Evolutionary conservation across 495 filamentous ascomycete genomes (phyloP), one percentile per base, ranked within the genome.

Genomic region (Parachaetomium inaequale): DNA sequence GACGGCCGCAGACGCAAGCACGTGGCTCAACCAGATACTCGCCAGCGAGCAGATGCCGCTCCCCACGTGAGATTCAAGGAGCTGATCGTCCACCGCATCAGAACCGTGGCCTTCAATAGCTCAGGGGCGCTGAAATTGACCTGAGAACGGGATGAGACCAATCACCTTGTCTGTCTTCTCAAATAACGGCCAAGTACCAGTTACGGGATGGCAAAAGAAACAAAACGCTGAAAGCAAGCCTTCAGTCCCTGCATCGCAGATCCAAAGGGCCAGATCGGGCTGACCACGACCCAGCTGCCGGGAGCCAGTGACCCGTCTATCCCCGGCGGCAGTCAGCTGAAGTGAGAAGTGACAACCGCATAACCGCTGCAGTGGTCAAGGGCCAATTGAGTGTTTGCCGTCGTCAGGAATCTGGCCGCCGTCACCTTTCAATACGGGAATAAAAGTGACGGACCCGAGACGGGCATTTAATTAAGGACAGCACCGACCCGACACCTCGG

Each of bases 301-400:
- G 45, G 31, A 21, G 5, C 29, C 23, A 21, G 38, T 7, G 55
- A 28, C 31, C 31, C n/a, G 19, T 29, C 14, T 40, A n/a, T 42
- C 47, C 23, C 7, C n/a, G 2, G 12, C 26, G 49, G 34, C 25
- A 17, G 25, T 43, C 25, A 32, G 58, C 36, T 53, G 36, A 45
- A 53, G 47, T 43, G 58, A 60, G 17, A 53, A 59, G 32, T 51
- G 57, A 59, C 57, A 51, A 51, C 46, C 21, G 23, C 26, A 38
- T 19, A 21, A n/a, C 25, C 12, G 10, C n/a, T n/a, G 2, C 25
- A 7, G 31, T 55, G n/a, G 11, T 3, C 21, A 26, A n/a, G 25
- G 4, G 25, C 21, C 47, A 28, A 26, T 26, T 0, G 45, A 53
- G 12, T 19, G 14, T 45, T 38, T 45, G 28, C 28, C 26, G 4